Conservation (phyloP, 768 basidiomycete species). For the Hortiboletus flavorubellus region DNA sequence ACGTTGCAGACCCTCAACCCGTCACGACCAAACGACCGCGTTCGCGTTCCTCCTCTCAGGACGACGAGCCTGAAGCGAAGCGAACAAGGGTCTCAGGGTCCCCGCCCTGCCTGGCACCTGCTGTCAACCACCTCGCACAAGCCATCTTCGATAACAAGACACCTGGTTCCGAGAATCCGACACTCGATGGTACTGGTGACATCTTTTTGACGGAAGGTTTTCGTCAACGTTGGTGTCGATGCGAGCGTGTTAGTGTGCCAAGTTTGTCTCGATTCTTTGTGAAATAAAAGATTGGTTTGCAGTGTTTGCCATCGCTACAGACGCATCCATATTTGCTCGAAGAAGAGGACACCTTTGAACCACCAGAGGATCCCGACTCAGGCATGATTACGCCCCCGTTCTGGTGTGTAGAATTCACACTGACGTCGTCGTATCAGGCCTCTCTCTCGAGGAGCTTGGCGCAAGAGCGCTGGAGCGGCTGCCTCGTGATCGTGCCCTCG, state of each 20-base stretch:
- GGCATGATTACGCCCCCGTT: slow-evolving; percentile 35
- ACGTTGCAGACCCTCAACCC: slow-evolving; percentile 26
- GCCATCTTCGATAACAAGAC: slow-evolving; percentile 34
- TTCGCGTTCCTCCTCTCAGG: slow-evolving; percentile 22
- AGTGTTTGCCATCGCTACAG: slow-evolving; percentile 62
- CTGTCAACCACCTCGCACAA: slow-evolving; percentile 43
- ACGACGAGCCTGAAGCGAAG: slow-evolving; percentile 41
- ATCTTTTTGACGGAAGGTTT: slow-evolving; percentile 73
- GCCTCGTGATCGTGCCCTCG: slow-evolving; percentile 77
- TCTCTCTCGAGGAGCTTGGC: slow-evolving; percentile 81
- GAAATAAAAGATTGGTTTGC: slow-evolving; percentile 1
- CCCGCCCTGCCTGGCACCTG: slow-evolving; percentile 54
- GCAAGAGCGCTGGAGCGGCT: slow-evolving; percentile 70
- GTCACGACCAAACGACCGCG: slow-evolving; percentile 43
- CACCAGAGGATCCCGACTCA: slow-evolving; percentile 83
- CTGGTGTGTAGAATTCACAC: not conserved
- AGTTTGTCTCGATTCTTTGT: not conserved
- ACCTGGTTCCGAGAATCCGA: slow-evolving; percentile 14
- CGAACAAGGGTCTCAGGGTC: slow-evolving; percentile 38
- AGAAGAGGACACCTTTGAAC: slow-evolving; percentile 83
- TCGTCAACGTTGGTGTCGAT: slow-evolving; percentile 78
- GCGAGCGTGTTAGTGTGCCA: slow-evolving; percentile 45
- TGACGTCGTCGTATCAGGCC: slow-evolving; percentile 38
- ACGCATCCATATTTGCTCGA: slow-evolving; percentile 59
- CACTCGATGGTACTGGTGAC: slow-evolving; percentile 58